A percentile compares a stretch with the other conserved stretches of the same genome.
phyloP scores from a whole-genome alignment of 805 yeast genomes.

The Cephaloascus fragrans region DNA sequence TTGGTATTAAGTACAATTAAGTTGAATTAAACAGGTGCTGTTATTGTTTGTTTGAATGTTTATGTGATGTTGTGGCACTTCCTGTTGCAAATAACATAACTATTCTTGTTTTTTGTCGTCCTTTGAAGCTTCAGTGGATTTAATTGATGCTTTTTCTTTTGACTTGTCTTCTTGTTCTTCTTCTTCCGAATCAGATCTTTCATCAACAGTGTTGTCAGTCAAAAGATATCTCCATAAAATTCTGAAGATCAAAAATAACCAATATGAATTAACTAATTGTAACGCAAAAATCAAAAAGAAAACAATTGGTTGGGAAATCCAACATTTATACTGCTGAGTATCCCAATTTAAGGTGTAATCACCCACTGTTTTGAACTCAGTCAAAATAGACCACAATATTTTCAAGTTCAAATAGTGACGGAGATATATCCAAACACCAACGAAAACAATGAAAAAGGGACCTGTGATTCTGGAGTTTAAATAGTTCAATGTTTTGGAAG shows the following conservation, averaged over 20 bases:
- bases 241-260: constrained; percentile 78
- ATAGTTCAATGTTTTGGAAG: constrained; percentile 82
- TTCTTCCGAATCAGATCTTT: constrained; percentile 78
- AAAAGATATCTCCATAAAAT: constrained; percentile 59
- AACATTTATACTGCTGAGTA: constrained; percentile 92
- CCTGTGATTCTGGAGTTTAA: constrained; percentile 56
- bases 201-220: constrained; percentile 61
- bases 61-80: no score
- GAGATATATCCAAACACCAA: constrained; percentile 71
- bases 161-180: constrained; percentile 22
- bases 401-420: constrained; percentile 80
- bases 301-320: constrained; percentile 88
- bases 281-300: constrained; percentile 68
- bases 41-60: no score
- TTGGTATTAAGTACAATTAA: no score
- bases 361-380: constrained; percentile 84
- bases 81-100: no score
- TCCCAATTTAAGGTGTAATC: constrained; percentile 72
- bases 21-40: no score
- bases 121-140: no score
- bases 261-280: constrained; percentile 78
- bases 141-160: constrained; percentile 11
- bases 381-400: constrained; percentile 75
- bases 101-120: no score
- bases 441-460: constrained; percentile 62